Evolutionary conservation across 345 rosid genomes (phyloP).

Genomic region (Arabidopsis suecica): DNA sequence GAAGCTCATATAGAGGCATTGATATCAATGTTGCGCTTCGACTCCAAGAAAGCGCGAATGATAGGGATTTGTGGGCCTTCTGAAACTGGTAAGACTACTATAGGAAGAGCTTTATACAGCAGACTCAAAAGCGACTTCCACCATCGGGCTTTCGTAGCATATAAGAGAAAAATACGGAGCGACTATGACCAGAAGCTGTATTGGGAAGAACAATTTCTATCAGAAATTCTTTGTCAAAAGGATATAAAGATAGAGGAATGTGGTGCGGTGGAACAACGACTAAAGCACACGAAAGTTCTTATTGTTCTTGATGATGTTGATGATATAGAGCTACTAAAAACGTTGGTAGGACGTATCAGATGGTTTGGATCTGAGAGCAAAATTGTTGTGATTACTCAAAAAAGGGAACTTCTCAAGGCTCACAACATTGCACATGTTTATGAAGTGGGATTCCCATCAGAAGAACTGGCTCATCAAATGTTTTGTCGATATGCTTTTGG

Average conservation of each 20-base stretch:
- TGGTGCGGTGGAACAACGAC: neutral
- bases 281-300: slow-evolving; percentile 14
- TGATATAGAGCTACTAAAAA: neutral
- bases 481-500: slow-evolving; percentile 20
- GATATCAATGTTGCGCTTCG: neutral
- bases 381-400: slow-evolving; percentile 15
- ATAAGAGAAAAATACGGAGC: neutral
- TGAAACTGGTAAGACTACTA: slow-evolving; percentile 53
- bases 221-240: slow-evolving; percentile 38
- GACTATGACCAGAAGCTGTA: slow-evolving; percentile 24
- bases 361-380: slow-evolving; percentile 19
- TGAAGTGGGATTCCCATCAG: slow-evolving; percentile 6
- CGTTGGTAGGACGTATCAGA: neutral
- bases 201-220: slow-evolving; percentile 45
- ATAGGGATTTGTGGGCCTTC: slow-evolving; percentile 50
- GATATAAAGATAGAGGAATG: neutral
- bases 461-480: slow-evolving; percentile 13
- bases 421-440: neutral
- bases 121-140: neutral
- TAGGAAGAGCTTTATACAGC: slow-evolving; percentile 39
- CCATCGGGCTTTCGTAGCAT: neutral
- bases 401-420: slow-evolving; percentile 16
- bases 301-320: slow-evolving; percentile 27
- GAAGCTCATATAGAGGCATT: neutral
- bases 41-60: neutral